phyloP scores from a whole-genome alignment of 129 eudicot genomes.

The Mikania micrantha region DNA sequence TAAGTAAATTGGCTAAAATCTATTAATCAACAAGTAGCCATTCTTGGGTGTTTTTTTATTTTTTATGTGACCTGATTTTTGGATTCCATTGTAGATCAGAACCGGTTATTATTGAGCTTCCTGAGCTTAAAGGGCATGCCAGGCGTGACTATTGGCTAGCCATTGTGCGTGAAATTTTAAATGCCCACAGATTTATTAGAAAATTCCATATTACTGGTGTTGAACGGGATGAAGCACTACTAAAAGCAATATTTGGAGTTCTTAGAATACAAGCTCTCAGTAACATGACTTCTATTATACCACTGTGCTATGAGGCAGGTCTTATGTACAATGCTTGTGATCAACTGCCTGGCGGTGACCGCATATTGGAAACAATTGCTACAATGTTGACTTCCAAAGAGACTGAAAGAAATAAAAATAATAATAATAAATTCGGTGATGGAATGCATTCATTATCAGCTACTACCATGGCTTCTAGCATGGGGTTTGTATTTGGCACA shows the following conservation, averaged over 20 bases:
- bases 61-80: slow-evolving; percentile 9
- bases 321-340: slow-evolving; percentile 90
- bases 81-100: slow-evolving; percentile 60
- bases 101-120: slow-evolving; percentile 85
- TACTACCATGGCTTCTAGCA: slow-evolving; percentile 53
- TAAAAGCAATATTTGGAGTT: slow-evolving; percentile 80
- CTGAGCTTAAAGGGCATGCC: slow-evolving; percentile 89
- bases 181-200: slow-evolving; percentile 58
- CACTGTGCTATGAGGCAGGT: slow-evolving; percentile 54
- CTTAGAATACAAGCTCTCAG: slow-evolving; percentile 74
- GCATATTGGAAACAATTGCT: slow-evolving; percentile 67
- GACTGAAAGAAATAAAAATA: slow-evolving; percentile 28
- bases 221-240: slow-evolving; percentile 67
- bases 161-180: slow-evolving; percentile 68
- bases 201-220: slow-evolving; percentile 58
- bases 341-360: slow-evolving; percentile 91
- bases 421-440: slow-evolving; percentile 20
- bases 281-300: slow-evolving; percentile 44
- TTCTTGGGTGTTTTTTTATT: background rate
- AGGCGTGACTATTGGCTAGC: slow-evolving; percentile 96
- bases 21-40: background rate
- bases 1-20: background rate
- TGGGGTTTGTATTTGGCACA: slow-evolving; percentile 59
- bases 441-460: slow-evolving; percentile 72
- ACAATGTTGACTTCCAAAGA: slow-evolving; percentile 50